phyloP scores from a whole-genome alignment of 1,139 yeast genomes.

The Hyphopichia khmerensis region DNA sequence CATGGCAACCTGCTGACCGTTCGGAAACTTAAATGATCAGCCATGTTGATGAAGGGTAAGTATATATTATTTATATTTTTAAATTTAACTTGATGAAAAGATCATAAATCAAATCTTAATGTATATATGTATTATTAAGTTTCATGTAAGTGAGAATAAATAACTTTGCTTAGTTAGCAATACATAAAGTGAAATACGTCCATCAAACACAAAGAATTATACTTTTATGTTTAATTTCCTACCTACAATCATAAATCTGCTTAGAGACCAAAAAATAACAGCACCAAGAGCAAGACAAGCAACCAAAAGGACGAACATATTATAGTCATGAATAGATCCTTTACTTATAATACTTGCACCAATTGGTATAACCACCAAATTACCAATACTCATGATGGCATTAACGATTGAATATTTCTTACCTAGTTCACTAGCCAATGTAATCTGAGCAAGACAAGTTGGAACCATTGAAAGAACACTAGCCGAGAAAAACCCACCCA shows the following conservation, averaged over 20 bases:
- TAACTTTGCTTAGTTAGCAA: no score
- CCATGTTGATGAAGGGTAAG: no score
- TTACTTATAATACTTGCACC: constrained; percentile 42
- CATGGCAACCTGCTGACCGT: not conserved
- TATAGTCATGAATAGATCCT: constrained; percentile 29
- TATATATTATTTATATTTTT: not conserved
- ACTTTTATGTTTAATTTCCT: constrained; percentile 30
- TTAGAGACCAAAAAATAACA: constrained; percentile 28
- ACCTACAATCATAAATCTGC: constrained; percentile 36
- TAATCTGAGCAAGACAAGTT: constrained; percentile 38
- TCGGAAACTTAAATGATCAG: not conserved
- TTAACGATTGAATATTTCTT: constrained; percentile 40
- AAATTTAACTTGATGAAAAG: no score
- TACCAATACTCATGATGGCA: constrained; percentile 39
- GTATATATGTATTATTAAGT: not conserved
- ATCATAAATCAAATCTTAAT: not conserved
- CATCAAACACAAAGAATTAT: constrained; percentile 7
- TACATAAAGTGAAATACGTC: no score
- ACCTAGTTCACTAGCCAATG: constrained; percentile 41
- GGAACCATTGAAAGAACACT: constrained; percentile 38
- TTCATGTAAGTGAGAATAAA: no score
- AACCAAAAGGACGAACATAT: constrained; percentile 35
- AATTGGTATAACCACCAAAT: constrained; percentile 43
- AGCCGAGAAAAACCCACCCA: constrained; percentile 32
- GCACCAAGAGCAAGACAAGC: constrained; percentile 31